Evolutionary conservation across 768 basidiomycete genomes (phyloP), one percentile per base, ranked within the genome.

Genomic region (Lentinula lateritia): DNA sequence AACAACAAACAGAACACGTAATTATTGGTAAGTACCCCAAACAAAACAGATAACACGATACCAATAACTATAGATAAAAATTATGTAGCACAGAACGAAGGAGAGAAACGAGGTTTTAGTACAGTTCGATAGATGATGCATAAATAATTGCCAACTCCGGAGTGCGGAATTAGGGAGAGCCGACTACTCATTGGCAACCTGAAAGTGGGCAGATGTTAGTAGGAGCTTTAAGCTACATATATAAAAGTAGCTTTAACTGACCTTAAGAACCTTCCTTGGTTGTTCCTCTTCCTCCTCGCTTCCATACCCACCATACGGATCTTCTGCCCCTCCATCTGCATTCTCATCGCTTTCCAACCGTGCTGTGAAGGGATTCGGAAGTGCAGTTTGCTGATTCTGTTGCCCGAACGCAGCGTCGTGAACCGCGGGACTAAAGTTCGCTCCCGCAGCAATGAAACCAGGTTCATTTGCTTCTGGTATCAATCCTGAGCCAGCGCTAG

Each of bases 251-350:
- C 3, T 28, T 16, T 16, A 2, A 43, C 55, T 20, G 6, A 56
- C 55, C 55, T 56, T 56, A 7, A 56, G 23, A 23, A 56, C 55
- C 23, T 56, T 56, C 55, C 13, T 38, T 28, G 38, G 38, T 13
- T 56, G 55, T 54, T 54, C 53, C 41, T 56, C 55, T 56, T 59
- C 58, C 13, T 59, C 58, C 35, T 59, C 58, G 28, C 32, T 59
- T 5, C 58, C 55, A 28, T 59, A 59, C 15, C 58, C 58, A 6
- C 58, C 58, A 50, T 59, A 59, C n/a, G 58, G 34, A 36, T 59
- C 58, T 50, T 59, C 58, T 15, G 10, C 45, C 6, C 41, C 48
- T 23, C 46, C 58, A 36, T 39, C 52, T 53, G 43, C 45, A 50
- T 34, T 45, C 32, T 50, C 58, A 16, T 50, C 58, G 42, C 58